These are phyloP conservation scores for Lipomyces anomalus DNA, from an alignment of 805 yeast genomes.

Conservation along the genomic window DNA sequence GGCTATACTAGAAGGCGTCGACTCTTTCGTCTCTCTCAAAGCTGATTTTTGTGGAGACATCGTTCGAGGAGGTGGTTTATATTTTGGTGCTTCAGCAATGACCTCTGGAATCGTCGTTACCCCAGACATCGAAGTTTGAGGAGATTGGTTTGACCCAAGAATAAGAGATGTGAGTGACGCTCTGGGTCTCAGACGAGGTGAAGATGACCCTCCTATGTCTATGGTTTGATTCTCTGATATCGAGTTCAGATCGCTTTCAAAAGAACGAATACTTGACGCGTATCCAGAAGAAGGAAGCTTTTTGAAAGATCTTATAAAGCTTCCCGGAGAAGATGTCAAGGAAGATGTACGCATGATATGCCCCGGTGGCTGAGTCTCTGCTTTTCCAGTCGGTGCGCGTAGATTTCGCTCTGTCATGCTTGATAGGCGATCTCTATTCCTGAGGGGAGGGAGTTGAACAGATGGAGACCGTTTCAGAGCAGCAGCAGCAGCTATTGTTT, in stretches of 20 bases:
- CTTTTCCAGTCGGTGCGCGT: conserved; percentile 5
- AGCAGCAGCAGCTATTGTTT: conserved; percentile 17
- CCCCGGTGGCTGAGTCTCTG: too few species aligned
- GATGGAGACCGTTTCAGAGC: conserved; percentile 13
- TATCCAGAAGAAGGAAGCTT: conserved; percentile 7
- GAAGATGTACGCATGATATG: too few species aligned
- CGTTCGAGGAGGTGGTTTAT: conserved; percentile 12
- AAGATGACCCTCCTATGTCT: conserved; percentile 9
- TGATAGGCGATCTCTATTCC: conserved; percentile 6
- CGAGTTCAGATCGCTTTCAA: conserved; percentile 19
- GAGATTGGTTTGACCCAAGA: too few species aligned
- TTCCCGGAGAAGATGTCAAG: too few species aligned
- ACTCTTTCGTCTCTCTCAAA: conserved; percentile 10
- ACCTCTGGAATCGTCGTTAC: too few species aligned
- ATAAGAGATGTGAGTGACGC: too few species aligned
- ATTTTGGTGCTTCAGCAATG: too few species aligned
- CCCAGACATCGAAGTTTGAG: too few species aligned
- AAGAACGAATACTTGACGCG: conserved; percentile 17
- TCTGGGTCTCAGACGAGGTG: too few species aligned
- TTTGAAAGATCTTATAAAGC: not conserved
- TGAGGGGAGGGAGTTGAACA: too few species aligned
- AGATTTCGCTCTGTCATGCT: conserved; percentile 20
- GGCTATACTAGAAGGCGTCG: too few species aligned
- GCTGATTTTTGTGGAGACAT: conserved; percentile 13
- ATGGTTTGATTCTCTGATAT: conserved; percentile 13